phyloP scores from a whole-genome alignment of 345 rosid species.

The Eucalyptus leucophloia region DNA sequence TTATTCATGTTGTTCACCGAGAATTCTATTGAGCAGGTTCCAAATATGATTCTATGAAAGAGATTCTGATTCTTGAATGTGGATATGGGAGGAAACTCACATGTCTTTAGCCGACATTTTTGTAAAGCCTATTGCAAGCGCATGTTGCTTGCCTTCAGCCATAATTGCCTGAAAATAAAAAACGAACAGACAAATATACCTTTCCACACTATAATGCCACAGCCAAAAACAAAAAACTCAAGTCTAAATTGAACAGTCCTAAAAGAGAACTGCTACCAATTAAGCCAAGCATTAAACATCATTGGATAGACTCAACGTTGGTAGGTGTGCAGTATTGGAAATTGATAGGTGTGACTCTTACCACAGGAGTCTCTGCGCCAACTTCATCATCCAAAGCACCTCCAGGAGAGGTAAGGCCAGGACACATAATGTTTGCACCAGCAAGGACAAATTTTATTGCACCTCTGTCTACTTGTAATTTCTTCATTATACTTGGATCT shows the following conservation, averaged over 20 bases:
- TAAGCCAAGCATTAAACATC: background rate
- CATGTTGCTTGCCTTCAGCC: conserved; percentile 99
- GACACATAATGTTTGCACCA: conserved; percentile 99
- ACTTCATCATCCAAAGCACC: conserved; percentile 92
- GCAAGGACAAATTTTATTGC: conserved; percentile 92
- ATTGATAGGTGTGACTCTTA: conserved; percentile 4
- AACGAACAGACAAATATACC: background rate
- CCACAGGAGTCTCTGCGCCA: conserved; percentile 92
- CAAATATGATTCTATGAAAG: background rate
- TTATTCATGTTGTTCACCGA: background rate
- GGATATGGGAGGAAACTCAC: conserved; percentile 33
- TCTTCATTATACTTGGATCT: conserved; percentile 93
- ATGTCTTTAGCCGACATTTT: conserved; percentile 98
- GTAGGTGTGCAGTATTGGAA: background rate
- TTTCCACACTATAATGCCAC: background rate
- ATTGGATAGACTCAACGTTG: background rate
- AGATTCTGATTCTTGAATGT: background rate
- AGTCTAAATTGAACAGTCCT: background rate
- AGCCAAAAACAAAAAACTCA: background rate
- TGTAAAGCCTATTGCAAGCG: conserved; percentile 96
- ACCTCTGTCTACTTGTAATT: conserved; percentile 94
- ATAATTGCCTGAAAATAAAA: conserved; percentile 59
- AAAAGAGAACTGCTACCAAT: background rate
- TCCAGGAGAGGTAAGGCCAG: conserved; percentile 98
- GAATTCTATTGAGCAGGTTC: background rate